Conservation (phyloP, 495 filamentous ascomycete genomes). For the Zalerion maritima region DNA sequence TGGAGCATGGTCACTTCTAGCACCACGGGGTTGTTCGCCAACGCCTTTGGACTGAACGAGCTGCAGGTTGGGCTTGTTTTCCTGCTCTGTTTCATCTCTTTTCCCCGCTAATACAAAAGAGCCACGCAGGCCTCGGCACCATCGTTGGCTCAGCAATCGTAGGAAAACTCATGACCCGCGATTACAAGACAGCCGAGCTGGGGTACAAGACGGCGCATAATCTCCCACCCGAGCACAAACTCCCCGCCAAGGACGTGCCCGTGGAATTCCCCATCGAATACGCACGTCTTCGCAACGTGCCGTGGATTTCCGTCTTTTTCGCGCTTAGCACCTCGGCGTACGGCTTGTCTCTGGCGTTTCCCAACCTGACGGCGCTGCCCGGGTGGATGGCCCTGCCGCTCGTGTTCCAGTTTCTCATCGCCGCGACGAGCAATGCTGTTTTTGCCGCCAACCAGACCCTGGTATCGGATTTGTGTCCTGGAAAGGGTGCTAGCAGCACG, state of each 20-base stretch:
- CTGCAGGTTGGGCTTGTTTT: slow-evolving; percentile 34
- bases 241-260: slow-evolving; percentile 26
- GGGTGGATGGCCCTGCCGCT: slow-evolving; percentile 20
- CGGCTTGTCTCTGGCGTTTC: slow-evolving; percentile 19
- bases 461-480: slow-evolving; percentile 43
- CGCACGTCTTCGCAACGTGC: slow-evolving; percentile 33
- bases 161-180: slow-evolving; percentile 27
- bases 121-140: slow-evolving; percentile 17
- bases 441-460: slow-evolving; percentile 28
- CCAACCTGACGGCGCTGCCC: slow-evolving; percentile 17
- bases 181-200: slow-evolving; percentile 21
- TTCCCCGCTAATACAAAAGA: slow-evolving; percentile 2
- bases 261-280: slow-evolving; percentile 39
- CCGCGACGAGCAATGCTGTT: slow-evolving; percentile 22
- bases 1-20: slow-evolving; percentile 38
- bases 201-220: slow-evolving; percentile 25
- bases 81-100: slow-evolving; percentile 6
- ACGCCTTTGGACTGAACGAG: slow-evolving; percentile 29
- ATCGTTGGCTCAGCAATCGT: slow-evolving; percentile 23
- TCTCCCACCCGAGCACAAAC: slow-evolving; percentile 24
- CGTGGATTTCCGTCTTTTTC: slow-evolving; percentile 19
- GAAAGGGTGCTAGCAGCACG: slow-evolving; percentile 36
- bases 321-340: slow-evolving; percentile 23
- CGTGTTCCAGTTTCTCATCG: slow-evolving; percentile 31
- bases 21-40: slow-evolving; percentile 26